Evolutionary conservation across 2,329 filamentous ascomycete species (phyloP).

Genomic region (Arthrinium puccinioides): DNA sequence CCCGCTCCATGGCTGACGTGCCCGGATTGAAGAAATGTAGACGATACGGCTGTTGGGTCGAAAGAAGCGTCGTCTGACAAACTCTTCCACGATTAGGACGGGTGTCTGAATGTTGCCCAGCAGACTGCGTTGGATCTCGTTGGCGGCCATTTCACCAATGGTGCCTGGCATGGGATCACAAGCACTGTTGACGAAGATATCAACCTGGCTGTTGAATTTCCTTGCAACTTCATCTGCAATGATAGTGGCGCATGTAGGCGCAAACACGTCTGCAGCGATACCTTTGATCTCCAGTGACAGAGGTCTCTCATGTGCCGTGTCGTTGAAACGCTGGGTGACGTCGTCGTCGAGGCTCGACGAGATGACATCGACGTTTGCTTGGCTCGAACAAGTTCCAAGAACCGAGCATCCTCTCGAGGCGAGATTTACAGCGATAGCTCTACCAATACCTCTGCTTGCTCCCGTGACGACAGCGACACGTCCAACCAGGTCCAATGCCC

Average conservation of each 20-base stretch:
- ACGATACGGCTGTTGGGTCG: slow-evolving; percentile 25
- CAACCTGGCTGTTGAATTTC: slow-evolving; percentile 16
- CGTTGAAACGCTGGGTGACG: slow-evolving; percentile 11
- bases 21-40: slow-evolving; percentile 25
- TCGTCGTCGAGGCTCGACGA: slow-evolving; percentile 13
- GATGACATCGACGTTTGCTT: slow-evolving; percentile 12
- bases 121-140: slow-evolving; percentile 22
- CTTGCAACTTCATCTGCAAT: slow-evolving; percentile 18
- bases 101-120: slow-evolving; percentile 27
- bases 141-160: slow-evolving; percentile 18
- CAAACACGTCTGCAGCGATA: slow-evolving; percentile 22
- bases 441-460: slow-evolving; percentile 15
- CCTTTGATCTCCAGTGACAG: slow-evolving; percentile 16
- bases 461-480: slow-evolving; percentile 4
- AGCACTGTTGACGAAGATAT: slow-evolving; percentile 27
- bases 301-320: slow-evolving; percentile 8
- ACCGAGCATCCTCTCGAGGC: slow-evolving; percentile 21
- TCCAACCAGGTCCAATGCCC: background rate
- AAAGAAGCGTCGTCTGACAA: slow-evolving; percentile 22
- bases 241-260: slow-evolving; percentile 13
- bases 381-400: slow-evolving; percentile 23
- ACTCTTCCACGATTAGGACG: slow-evolving; percentile 25
- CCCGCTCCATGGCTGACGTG: slow-evolving; percentile 23
- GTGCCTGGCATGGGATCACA: slow-evolving; percentile 19
- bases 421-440: slow-evolving; percentile 18